Conservation (phyloP, 805 yeast genomes). For the Tetrapisispora namnaoensis region DNA sequence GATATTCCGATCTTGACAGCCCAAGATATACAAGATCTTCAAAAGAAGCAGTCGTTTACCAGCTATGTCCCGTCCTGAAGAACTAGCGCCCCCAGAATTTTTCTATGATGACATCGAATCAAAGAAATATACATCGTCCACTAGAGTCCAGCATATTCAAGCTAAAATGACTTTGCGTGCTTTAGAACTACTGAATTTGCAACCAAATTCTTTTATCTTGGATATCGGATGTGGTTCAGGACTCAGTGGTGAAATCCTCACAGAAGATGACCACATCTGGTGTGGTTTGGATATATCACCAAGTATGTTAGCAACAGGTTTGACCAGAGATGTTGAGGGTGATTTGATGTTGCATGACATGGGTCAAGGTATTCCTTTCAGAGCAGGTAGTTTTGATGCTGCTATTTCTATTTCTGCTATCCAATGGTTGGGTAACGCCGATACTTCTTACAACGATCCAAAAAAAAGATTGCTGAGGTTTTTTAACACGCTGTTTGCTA, state of each 20-base stretch:
- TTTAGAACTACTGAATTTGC: constrained; percentile 71
- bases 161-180: constrained; percentile 96
- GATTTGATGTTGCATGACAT: constrained; percentile 86
- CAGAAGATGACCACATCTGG: constrained; percentile 84
- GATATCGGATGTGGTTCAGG: constrained; percentile 99
- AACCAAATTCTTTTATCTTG: constrained; percentile 54
- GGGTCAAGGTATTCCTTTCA: constrained; percentile 88
- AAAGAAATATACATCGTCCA: constrained; percentile 77
- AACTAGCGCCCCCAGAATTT: constrained; percentile 91
- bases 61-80: constrained; percentile 89
- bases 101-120: constrained; percentile 90
- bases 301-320: constrained; percentile 88
- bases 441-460: constrained; percentile 72
- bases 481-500: constrained; percentile 79
- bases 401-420: constrained; percentile 91
- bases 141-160: constrained; percentile 97
- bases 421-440: constrained; percentile 98
- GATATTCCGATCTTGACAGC: too few relatives aligned
- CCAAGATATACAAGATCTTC: too few relatives aligned
- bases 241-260: constrained; percentile 82
- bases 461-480: constrained; percentile 68
- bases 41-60: neutral
- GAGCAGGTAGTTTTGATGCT: constrained; percentile 95
- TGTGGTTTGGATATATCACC: constrained; percentile 94
- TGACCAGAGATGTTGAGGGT: constrained; percentile 89